phyloP scores from a whole-genome alignment of 768 basidiomycete species.

The Lactarius deliciosus region DNA sequence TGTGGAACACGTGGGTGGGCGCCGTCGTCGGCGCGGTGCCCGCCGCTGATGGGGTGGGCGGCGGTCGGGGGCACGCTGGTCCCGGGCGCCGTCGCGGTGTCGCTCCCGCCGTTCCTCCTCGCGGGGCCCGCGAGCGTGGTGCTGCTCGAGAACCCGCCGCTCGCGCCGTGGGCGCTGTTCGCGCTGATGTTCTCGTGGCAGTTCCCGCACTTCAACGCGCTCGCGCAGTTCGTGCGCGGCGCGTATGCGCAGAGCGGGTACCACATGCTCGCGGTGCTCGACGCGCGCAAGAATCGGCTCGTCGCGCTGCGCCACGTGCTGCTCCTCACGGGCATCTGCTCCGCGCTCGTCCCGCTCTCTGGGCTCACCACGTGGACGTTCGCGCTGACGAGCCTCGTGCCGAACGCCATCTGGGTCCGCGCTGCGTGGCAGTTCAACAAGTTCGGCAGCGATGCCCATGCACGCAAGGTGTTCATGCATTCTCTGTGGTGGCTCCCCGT shows the following conservation, averaged over 20 bases:
- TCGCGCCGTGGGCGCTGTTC: conserved; percentile 79
- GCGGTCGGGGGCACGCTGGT: conserved; percentile 83
- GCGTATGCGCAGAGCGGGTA: conserved; percentile 94
- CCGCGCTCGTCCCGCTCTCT: conserved; percentile 78
- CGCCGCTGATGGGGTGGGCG: conserved; percentile 98
- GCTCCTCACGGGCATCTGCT: conserved; percentile 74
- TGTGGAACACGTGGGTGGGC: conserved; percentile 93
- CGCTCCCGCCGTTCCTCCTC: conserved; percentile 58
- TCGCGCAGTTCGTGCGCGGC: conserved; percentile 83
- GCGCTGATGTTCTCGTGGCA: conserved; percentile 94
- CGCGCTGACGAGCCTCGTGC: conserved; percentile 69
- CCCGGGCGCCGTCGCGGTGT: conserved; percentile 57
- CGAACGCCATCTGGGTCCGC: conserved; percentile 67
- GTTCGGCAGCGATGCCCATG: conserved; percentile 69
- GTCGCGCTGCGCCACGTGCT: conserved; percentile 84
- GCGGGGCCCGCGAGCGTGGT: conserved; percentile 32
- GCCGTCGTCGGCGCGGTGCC: conserved; percentile 88
- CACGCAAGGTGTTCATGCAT: conserved; percentile 73
- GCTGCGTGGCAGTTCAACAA: conserved; percentile 78
- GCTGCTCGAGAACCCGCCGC: conserved; percentile 69
- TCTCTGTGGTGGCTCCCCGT: conserved; percentile 90
- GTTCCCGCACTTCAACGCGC: conserved; percentile 95
- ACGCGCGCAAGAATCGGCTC: conserved; percentile 75
- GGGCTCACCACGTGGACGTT: conserved; percentile 94
- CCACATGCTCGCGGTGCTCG: conserved; percentile 83